Conservation (phyloP, 139 green algal genomes). For the Auxenochlorella pyrenoidosa region DNA sequence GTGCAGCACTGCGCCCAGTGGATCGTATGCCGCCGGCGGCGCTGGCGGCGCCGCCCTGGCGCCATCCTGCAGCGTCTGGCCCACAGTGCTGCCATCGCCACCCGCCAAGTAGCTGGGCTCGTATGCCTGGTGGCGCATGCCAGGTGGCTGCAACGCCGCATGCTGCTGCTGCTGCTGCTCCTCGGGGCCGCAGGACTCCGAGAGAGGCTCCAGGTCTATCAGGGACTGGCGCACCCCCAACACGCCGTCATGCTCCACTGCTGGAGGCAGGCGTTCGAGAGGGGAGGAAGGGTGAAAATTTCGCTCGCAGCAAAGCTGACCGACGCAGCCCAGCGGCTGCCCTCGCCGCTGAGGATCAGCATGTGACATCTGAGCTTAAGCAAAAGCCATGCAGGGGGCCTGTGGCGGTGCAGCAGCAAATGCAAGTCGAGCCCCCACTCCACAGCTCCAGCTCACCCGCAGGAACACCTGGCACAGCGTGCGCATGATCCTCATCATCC, state of each 20-base stretch:
- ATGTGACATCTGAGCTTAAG: too few relatives aligned
- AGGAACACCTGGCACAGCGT: conserved; percentile 21
- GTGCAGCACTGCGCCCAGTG: not conserved
- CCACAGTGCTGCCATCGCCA: not conserved
- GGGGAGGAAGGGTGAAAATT: too few relatives aligned
- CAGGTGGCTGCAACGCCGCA: not conserved
- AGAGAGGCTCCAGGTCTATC: conserved; percentile 13
- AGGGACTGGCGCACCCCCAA: conserved; percentile 29
- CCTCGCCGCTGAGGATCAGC: too few relatives aligned
- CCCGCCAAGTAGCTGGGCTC: not conserved
- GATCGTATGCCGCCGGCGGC: not conserved
- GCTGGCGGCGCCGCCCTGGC: not conserved
- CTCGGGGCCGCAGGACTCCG: not conserved
- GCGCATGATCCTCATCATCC: conserved; percentile 3
- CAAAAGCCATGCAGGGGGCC: too few relatives aligned
- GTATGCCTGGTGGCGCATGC: not conserved
- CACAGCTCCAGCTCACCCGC: not conserved
- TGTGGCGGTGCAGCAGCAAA: too few relatives aligned
- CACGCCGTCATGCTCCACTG: conserved; percentile 14
- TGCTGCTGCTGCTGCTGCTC: not conserved
- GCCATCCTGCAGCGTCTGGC: not conserved
- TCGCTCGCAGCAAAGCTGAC: too few relatives aligned
- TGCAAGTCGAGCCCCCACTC: too few relatives aligned
- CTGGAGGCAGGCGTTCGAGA: too few relatives aligned
- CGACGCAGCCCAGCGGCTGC: too few relatives aligned